phyloP scores from a whole-genome alignment of 73 alveolate genomes.

The Diophrys sp. region DNA sequence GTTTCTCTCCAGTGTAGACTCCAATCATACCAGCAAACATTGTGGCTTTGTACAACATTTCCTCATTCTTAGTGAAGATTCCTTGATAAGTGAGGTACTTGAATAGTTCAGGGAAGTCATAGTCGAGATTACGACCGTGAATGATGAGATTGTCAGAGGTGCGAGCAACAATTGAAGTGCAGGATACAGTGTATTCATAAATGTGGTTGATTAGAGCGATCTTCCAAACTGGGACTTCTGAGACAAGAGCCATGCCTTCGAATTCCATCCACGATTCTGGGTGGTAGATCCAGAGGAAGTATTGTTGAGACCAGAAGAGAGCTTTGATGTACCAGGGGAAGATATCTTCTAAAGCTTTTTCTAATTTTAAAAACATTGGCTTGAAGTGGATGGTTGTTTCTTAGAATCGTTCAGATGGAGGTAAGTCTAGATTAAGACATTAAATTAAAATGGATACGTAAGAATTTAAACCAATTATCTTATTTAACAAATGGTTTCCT shows the following conservation, averaged over 20 bases:
- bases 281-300: no score
- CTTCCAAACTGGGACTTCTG: conserved; percentile 16
- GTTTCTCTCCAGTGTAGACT: conserved; percentile 58
- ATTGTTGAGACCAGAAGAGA: no score
- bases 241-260: conserved; percentile 36
- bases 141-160: conserved; percentile 3
- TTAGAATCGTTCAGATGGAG: no score
- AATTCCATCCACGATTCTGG: conserved; percentile 24
- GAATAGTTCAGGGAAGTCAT: conserved; percentile 20
- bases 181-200: conserved; percentile 50
- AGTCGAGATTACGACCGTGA: conserved; percentile 55
- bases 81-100: conserved; percentile 19
- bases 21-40: conserved; percentile 60
- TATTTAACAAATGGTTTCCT: no score
- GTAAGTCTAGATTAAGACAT: no score
- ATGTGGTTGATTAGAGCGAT: conserved; percentile 28
- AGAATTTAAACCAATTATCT: no score
- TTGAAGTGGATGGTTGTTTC: no score
- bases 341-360: no score
- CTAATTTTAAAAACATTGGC: no score
- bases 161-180: conserved; percentile 52
- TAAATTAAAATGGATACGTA: no score
- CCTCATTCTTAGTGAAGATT: conserved; percentile 28
- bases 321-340: no score
- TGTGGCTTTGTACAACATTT: conserved; percentile 26